phyloP scores from a whole-genome alignment of 495 filamentous ascomycete species.

The Recurvomyces mirabilis region DNA sequence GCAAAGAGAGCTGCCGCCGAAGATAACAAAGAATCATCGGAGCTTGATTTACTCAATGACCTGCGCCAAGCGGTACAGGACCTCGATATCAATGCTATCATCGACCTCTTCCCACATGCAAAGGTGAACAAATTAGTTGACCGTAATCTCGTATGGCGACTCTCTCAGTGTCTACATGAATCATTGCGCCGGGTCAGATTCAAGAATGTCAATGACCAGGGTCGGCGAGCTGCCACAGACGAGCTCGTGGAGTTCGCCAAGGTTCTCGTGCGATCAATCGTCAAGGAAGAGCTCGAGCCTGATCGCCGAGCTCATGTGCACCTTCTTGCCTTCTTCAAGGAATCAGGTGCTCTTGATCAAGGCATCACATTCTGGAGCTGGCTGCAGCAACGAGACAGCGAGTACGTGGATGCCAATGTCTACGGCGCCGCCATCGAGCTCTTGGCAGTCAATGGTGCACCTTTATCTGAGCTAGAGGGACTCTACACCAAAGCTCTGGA shows the following conservation, averaged over 20 bases:
- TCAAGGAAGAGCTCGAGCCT: slow-evolving; percentile 25
- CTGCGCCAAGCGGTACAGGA: slow-evolving; percentile 3
- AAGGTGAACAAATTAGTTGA: not conserved
- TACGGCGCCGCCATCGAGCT: slow-evolving; percentile 40
- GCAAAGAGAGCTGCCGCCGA: too few species aligned
- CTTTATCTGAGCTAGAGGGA: slow-evolving; percentile 30
- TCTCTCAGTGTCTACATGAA: slow-evolving; percentile 16
- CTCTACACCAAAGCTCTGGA: slow-evolving; percentile 34
- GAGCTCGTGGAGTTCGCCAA: slow-evolving; percentile 20
- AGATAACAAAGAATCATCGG: too few species aligned
- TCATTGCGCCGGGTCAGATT: slow-evolving; percentile 1
- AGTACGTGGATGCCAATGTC: slow-evolving; percentile 28
- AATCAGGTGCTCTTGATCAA: slow-evolving; percentile 28
- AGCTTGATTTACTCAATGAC: not conserved
- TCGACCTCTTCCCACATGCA: slow-evolving; percentile 3
- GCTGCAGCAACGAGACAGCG: slow-evolving; percentile 30
- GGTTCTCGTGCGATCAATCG: slow-evolving; percentile 29
- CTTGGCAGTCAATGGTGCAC: slow-evolving; percentile 32
- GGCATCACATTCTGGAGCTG: slow-evolving; percentile 38
- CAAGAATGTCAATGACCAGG: not conserved
- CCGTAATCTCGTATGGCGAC: not conserved
- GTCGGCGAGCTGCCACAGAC: slow-evolving; percentile 2
- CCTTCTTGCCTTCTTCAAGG: slow-evolving; percentile 37
- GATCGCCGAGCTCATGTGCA: slow-evolving; percentile 34
- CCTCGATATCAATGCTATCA: not conserved